A percentile compares a stretch with the other conserved stretches of the same genome.
These are phyloP conservation scores for Periconia macrospinosa DNA, from an alignment of 2,329 filamentous ascomycete genomes.

Conservation along the genomic window DNA sequence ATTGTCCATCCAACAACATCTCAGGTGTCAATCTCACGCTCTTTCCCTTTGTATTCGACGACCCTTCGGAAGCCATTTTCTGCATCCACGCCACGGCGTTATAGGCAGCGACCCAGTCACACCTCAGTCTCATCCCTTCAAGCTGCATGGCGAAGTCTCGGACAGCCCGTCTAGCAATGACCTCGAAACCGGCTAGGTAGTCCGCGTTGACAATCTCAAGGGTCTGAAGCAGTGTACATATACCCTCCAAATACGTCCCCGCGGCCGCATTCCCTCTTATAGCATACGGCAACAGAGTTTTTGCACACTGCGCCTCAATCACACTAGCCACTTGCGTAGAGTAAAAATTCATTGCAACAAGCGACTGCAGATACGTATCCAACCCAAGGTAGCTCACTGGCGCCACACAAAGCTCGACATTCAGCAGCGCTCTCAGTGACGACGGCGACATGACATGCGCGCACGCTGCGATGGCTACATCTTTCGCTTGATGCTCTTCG, in stretches of 20 bases:
- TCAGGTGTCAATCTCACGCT: slow-evolving; percentile 14
- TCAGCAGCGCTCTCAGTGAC: slow-evolving; percentile 23
- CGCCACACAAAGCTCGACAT: slow-evolving; percentile 26
- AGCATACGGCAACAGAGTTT: slow-evolving; percentile 24
- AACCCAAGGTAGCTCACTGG: slow-evolving; percentile 32
- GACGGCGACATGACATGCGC: slow-evolving; percentile 31
- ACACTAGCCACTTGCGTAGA: slow-evolving; percentile 25
- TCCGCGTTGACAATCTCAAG: slow-evolving; percentile 16
- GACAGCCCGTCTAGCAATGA: slow-evolving; percentile 22
- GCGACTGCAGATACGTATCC: slow-evolving; percentile 27
- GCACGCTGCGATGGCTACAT: slow-evolving; percentile 33
- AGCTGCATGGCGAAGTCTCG: slow-evolving; percentile 24
- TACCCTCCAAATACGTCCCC: slow-evolving; percentile 25
- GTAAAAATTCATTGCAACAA: slow-evolving; percentile 31
- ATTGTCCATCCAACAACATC: slow-evolving; percentile 27
- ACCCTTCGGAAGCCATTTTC: slow-evolving; percentile 5
- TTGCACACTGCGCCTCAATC: slow-evolving; percentile 32
- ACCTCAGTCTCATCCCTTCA: slow-evolving; percentile 27
- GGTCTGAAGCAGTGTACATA: slow-evolving; percentile 19
- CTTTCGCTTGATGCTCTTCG: slow-evolving; percentile 18
- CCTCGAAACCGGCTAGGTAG: slow-evolving; percentile 18
- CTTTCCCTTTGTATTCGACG: neutral
- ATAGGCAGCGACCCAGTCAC: slow-evolving; percentile 26
- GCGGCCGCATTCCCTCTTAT: slow-evolving; percentile 24
- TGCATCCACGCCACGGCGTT: slow-evolving; percentile 25